Conservation (phyloP, 495 filamentous ascomycete genomes). For the Delitschia confertaspora region DNA sequence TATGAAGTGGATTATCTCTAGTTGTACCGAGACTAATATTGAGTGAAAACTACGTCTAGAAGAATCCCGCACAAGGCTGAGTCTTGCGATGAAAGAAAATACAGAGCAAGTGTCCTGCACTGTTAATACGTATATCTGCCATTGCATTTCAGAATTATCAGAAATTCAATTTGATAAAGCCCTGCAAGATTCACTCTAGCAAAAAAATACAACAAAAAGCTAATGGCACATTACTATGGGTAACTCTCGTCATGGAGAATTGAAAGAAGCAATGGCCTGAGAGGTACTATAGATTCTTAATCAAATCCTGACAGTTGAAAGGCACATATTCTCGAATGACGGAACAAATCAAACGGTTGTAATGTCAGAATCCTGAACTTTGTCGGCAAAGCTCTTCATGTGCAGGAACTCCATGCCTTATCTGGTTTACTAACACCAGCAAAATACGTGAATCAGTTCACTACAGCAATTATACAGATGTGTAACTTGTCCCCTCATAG, state of each 20-base stretch:
- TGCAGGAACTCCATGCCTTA: neutral
- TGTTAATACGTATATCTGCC: slow-evolving; percentile 29
- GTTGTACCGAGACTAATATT: slow-evolving; percentile 34
- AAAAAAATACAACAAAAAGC: neutral
- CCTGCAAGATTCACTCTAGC: neutral
- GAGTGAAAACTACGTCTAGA: slow-evolving; percentile 25
- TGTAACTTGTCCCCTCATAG: slow-evolving; percentile 1
- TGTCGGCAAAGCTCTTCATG: slow-evolving; percentile 1
- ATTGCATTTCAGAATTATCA: slow-evolving; percentile 1
- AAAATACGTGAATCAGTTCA: neutral
- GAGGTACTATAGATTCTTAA: neutral
- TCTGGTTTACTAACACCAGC: neutral
- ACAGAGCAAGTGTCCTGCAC: slow-evolving; percentile 13
- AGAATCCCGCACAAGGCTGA: slow-evolving; percentile 17
- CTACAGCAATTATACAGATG: neutral
- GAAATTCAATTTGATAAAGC: neutral
- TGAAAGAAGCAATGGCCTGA: neutral
- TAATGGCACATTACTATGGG: no score
- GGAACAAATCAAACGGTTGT: slow-evolving; percentile 1
- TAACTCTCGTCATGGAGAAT: neutral
- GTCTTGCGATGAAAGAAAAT: slow-evolving; percentile 35
- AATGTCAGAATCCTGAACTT: neutral
- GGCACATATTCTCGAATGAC: slow-evolving; percentile 2
- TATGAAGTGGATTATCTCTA: slow-evolving; percentile 36
- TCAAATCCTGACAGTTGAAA: neutral